Base-by-base conservation (phyloP, 2,329 filamentous ascomycete species). In the Nigrograna mackinnonii region DNA sequence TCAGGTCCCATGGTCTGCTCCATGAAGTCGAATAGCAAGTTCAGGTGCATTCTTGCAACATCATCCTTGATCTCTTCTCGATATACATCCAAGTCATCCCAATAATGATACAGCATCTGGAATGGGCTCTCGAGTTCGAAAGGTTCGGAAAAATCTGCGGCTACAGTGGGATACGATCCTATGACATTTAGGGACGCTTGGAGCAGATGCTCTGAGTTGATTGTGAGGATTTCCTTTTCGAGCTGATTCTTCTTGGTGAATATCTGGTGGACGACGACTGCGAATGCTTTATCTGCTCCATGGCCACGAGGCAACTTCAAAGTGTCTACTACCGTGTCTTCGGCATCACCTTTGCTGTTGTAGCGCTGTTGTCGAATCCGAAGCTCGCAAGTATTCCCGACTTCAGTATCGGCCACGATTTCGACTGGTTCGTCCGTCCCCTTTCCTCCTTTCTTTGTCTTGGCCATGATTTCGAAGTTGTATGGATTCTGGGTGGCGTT, bases 161-260 rank as follows among this genome's bases (percentile, higher is more conserved):
- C 39, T 9, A 57, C 47, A 3, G 50, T 63, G 3, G 75, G 75
- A 47, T 78, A 79, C 49, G 78, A 79, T 18, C 60, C 64, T 5
- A 80, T 68, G 4, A 79, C 69, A 11, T 76, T 74, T 20, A 62
- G 66, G 4, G 80, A 64, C 1, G 76, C 76, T 35, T 76, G 71
- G 49, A 74, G 68, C 21, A 81, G 22, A 32, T 59, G 46, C 7
- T 47, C 44, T 6, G 57, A 62, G 30, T 62, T 59, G 37, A 61
- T 57, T 14, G 46, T 47, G 14, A 60, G 26, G n/a, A 37, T 42
- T 4, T 49, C 56, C 35, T 49, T 49, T 19, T 60, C 53, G 5
- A 58, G 35, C 17, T 39, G 42, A 16, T 54, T 36, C 32, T 58
- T 47, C 12, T 57, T 44, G 20, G 49, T 45, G 44, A 54, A 58